Evolutionary conservation across 768 basidiomycete species (phyloP).

Genomic region (Mycena epipterygia): DNA sequence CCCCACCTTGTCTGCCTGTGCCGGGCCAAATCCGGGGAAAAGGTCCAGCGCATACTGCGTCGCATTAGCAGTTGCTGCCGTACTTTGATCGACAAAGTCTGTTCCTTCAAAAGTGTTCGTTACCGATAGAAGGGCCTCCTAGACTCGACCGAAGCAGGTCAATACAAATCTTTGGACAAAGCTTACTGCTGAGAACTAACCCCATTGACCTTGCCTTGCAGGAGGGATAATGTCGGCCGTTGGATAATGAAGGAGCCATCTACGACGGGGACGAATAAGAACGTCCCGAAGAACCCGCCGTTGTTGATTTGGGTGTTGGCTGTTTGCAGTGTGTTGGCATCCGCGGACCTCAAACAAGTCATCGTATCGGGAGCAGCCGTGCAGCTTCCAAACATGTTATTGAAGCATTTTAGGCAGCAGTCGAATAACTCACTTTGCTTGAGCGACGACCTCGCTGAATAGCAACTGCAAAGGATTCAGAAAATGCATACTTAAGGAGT

Average conservation of each 20-base stretch:
- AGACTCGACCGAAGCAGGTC: no score
- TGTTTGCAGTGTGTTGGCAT: slow-evolving; percentile 39
- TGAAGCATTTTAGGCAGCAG: not conserved
- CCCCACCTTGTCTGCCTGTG: slow-evolving; percentile 22
- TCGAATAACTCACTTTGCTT: slow-evolving; percentile 32
- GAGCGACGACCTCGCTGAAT: slow-evolving; percentile 39
- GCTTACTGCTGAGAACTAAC: no score
- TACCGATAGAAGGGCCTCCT: slow-evolving; percentile 41
- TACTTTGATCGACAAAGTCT: slow-evolving; percentile 40
- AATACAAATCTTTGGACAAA: no score
- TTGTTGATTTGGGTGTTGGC: slow-evolving; percentile 44
- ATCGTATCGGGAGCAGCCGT: slow-evolving; percentile 24
- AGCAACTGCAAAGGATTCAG: slow-evolving; percentile 23
- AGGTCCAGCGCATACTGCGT: slow-evolving; percentile 38
- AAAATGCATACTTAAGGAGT: not conserved
- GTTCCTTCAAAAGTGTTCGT: slow-evolving; percentile 49
- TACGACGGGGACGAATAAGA: slow-evolving; percentile 50
- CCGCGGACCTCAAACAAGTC: slow-evolving; percentile 37
- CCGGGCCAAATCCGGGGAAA: slow-evolving; percentile 38
- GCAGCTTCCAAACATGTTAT: slow-evolving; percentile 36
- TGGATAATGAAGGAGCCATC: slow-evolving; percentile 52
- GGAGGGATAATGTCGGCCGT: slow-evolving; percentile 46
- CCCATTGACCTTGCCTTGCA: slow-evolving; percentile 46
- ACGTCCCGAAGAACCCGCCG: slow-evolving; percentile 47
- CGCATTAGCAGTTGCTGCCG: slow-evolving; percentile 28